Percentiles rank a stretch among this genome's conserved stretches.
phyloP scores from a whole-genome alignment of 306 rosid genomes.

The Glycine tomentella region DNA sequence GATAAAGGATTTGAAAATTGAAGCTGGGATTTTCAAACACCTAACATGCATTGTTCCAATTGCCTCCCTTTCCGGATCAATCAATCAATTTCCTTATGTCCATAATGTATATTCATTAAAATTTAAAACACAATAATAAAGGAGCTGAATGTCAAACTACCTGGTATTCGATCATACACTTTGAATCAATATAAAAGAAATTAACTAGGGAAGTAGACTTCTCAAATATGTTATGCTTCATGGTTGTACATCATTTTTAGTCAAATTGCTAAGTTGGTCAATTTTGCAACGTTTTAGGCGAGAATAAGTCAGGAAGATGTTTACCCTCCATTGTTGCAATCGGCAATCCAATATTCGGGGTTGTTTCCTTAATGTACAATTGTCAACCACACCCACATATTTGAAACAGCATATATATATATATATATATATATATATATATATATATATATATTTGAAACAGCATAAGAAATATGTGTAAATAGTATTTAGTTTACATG shows the following conservation, averaged over 20 bases:
- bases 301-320: not conserved
- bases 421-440: no score
- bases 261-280: slow-evolving; percentile 16
- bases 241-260: no score
- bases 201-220: not conserved
- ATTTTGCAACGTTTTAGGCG: slow-evolving; percentile 41
- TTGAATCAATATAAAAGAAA: slow-evolving; percentile 22
- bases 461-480: no score
- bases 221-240: slow-evolving; percentile 11
- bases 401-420: no score
- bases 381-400: no score
- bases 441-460: no score
- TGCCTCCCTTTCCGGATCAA: not conserved
- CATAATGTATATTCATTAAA: not conserved
- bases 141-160: no score
- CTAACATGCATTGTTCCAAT: slow-evolving; percentile 17
- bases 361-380: no score
- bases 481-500: no score
- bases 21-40: slow-evolving; percentile 27
- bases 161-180: not conserved
- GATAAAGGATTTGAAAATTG: slow-evolving; percentile 11
- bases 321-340: no score
- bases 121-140: not conserved
- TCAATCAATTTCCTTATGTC: not conserved
- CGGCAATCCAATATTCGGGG: no score